phyloP scores from a whole-genome alignment of 306 rosid genomes.

The Citrullus colocynthis region DNA sequence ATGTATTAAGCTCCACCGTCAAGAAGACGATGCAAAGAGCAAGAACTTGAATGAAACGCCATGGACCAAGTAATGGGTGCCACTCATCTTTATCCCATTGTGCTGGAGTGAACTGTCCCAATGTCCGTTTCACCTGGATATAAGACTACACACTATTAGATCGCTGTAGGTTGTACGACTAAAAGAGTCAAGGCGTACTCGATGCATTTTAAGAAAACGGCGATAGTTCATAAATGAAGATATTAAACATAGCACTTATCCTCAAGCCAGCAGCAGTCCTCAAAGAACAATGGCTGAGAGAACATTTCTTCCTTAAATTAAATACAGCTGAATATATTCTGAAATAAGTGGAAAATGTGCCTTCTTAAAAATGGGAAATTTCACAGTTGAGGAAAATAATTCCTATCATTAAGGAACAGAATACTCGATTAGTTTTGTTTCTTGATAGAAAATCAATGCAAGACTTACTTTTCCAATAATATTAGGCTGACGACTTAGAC shows the following conservation, averaged over 20 bases:
- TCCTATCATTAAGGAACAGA: background rate
- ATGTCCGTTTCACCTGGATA: conserved; percentile 73
- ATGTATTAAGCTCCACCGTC: conserved; percentile 83
- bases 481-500: conserved; percentile 92
- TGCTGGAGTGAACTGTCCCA: conserved; percentile 93
- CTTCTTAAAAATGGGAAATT: background rate
- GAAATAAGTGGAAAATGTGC: background rate
- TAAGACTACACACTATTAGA: conserved; percentile 2
- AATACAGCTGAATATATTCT: background rate
- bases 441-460: conserved; percentile 1
- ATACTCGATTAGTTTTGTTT: background rate
- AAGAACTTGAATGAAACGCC: conserved; percentile 94
- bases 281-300: background rate
- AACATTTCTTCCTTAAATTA: background rate
- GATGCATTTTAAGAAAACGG: background rate
- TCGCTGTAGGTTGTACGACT: background rate
- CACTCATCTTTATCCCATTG: conserved; percentile 99
- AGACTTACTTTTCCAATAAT: conserved; percentile 73
- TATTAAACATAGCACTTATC: background rate
- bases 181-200: background rate
- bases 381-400: background rate
- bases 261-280: background rate
- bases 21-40: conserved; percentile 72
- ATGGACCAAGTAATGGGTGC: conserved; percentile 96
- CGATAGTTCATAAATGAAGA: background rate